Conservation (phyloP, 2,329 filamentous ascomycete genomes). For the Colletotrichum caudatum region DNA sequence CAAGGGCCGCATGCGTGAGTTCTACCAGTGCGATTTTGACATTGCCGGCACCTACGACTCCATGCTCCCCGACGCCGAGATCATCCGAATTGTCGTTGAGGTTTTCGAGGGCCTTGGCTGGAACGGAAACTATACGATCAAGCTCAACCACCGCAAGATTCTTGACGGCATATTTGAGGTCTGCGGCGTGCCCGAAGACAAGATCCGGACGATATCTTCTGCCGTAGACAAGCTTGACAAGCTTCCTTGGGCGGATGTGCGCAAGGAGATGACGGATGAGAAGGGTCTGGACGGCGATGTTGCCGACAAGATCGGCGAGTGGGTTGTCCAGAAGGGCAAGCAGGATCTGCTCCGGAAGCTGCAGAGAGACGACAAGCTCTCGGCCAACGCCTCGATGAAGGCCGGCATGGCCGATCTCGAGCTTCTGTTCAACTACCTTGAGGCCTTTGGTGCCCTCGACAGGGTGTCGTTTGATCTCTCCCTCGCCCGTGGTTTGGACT, state of each 20-base stretch:
- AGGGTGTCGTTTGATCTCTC: constrained; percentile 90
- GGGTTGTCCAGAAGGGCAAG: constrained; percentile 81
- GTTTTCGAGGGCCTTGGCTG: constrained; percentile 86
- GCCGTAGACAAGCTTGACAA: constrained; percentile 98
- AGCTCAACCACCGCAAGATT: constrained; percentile 95
- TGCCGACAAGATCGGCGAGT: constrained; percentile 89
- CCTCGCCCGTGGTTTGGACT: constrained; percentile 89
- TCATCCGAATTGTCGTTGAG: constrained; percentile 85
- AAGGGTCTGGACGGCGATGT: constrained; percentile 83
- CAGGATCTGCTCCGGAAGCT: constrained; percentile 80
- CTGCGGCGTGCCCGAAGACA: constrained; percentile 87
- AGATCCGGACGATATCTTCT: constrained; percentile 89
- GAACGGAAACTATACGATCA: constrained; percentile 83
- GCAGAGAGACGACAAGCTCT: constrained; percentile 74
- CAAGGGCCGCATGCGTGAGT: constrained; percentile 94
- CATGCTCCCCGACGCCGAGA: constrained; percentile 93
- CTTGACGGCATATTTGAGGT: constrained; percentile 93
- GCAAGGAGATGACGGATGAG: constrained; percentile 92
- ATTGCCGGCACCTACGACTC: constrained; percentile 89
- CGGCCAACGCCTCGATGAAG: constrained; percentile 80
- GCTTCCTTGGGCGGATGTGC: constrained; percentile 88
- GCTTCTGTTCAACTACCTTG: constrained; percentile 83
- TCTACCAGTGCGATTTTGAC: constrained; percentile 98
- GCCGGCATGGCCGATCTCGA: constrained; percentile 85
- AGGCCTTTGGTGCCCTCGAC: constrained; percentile 78